Evolutionary conservation across 352 stramenopile species (phyloP), one percentile per base, ranked within the genome.

Genomic region (Phytophthora pistaciae): DNA sequence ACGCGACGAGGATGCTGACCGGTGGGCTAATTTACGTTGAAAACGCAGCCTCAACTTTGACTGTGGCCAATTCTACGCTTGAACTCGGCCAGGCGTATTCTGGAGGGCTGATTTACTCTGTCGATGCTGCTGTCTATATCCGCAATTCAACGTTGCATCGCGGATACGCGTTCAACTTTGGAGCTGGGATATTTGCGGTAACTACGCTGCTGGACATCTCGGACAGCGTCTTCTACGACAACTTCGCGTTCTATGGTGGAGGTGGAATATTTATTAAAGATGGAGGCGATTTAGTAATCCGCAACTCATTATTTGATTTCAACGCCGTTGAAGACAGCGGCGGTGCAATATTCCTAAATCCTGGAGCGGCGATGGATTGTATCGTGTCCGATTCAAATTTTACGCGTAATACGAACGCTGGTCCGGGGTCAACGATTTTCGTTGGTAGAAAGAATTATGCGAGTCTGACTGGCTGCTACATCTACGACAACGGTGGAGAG

Each of bases 201-300:
- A 75, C 68, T 27, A 70, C 62, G 0, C n/a, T 29, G 0, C 31
- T 81, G 1, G 56, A 62, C 20, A 77, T 80, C 40, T 68, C 49
- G 20, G 27, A 64, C 23, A 87, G 68, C 11, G 44, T 5, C n/a
- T 63, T 90, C 46, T 60, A 42, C 4, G 54, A 75, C 21, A 91
- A 91, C 59, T 78, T 79, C 27, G 87, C 87, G 3, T 83, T 84
- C 21, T 92, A 90, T 50, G 79, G 88, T 50, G 87, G 87, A 10
- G 87, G 87, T 7, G 84, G 57, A 1, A 72, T 94, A 11, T 90
- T 82, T 50, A 75, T 91, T 40, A 79, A 65, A 38, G 72, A 79
- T 1, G 63, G 65, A 18, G 66, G 81, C 3, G 29, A 46, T 7
- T 16, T 92, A 0, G 38, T 25, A 1, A 48, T 90, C 29, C 11